Evolutionary conservation across 2,329 filamentous ascomycete species (phyloP).

Genomic region (Arthrinium puccinioides): DNA sequence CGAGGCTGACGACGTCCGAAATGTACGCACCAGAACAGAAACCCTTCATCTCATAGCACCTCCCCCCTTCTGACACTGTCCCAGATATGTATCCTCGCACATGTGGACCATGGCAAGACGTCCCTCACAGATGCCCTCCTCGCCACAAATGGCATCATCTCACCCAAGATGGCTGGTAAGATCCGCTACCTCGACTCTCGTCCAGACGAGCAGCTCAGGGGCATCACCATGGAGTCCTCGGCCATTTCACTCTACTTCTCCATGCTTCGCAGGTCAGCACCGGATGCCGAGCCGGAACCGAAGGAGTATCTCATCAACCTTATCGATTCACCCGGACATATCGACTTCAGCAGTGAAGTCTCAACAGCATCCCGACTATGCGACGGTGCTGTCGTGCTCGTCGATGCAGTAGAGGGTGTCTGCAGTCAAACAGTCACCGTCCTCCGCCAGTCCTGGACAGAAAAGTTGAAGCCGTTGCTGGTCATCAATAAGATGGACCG

Average conservation of each 20-base stretch:
- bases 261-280: slow-evolving; percentile 67
- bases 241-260: slow-evolving; percentile 96
- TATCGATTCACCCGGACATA: slow-evolving; percentile 96
- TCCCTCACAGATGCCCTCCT: slow-evolving; percentile 93
- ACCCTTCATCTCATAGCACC: too few relatives aligned
- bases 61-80: slow-evolving; percentile 14
- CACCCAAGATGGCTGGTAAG: slow-evolving; percentile 93
- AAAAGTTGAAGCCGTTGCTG: slow-evolving; percentile 88
- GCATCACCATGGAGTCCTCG: slow-evolving; percentile 99
- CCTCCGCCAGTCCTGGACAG: slow-evolving; percentile 86
- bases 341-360: slow-evolving; percentile 97
- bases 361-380: slow-evolving; percentile 91
- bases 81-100: slow-evolving; percentile 89
- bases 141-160: slow-evolving; percentile 98
- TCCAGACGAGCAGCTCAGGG: slow-evolving; percentile 89
- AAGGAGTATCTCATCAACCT: slow-evolving; percentile 95
- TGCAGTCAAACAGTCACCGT: slow-evolving; percentile 99
- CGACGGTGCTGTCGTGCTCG: slow-evolving; percentile 87
- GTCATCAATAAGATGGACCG: slow-evolving; percentile 99
- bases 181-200: slow-evolving; percentile 95
- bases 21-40: slow-evolving; percentile 70
- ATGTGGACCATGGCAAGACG: slow-evolving; percentile 98
- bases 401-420: slow-evolving; percentile 95
- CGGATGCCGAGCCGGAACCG: slow-evolving; percentile 60
- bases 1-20: slow-evolving; percentile 82